A percentile compares a stretch with the other conserved stretches of the same genome.
Evolutionary conservation across 345 rosid species (phyloP).

Genomic region (Eucalyptus sp.): DNA sequence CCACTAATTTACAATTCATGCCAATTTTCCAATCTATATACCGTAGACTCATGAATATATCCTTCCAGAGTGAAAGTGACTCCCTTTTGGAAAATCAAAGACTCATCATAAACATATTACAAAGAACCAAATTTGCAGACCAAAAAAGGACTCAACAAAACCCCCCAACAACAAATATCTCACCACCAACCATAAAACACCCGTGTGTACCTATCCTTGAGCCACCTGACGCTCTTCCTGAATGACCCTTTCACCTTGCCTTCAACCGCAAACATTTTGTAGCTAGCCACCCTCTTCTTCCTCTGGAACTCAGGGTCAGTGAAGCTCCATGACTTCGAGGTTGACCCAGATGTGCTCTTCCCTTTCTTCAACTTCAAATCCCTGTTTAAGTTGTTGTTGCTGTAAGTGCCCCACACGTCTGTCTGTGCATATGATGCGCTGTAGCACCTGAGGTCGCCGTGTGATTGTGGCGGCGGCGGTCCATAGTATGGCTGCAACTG

Average conservation of each 20-base stretch:
- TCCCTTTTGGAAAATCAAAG: neutral
- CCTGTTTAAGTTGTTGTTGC: neutral
- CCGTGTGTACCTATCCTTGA: conserved; percentile 62
- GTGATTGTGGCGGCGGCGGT: conserved; percentile 12
- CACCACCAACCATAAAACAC: conserved; percentile 85
- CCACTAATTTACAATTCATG: neutral
- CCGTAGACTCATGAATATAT: neutral
- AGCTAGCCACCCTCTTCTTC: conserved; percentile 93
- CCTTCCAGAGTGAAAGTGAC: neutral
- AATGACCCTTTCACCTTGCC: conserved; percentile 87
- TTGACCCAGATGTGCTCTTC: conserved; percentile 24
- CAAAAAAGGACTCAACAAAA: neutral
- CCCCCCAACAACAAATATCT: neutral
- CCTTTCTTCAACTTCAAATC: conserved; percentile 44
- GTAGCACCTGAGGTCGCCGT: conserved; percentile 39
- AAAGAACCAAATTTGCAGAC: neutral
- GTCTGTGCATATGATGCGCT: conserved; percentile 49
- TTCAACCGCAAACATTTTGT: conserved; percentile 77
- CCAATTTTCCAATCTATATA: neutral
- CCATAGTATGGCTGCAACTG: conserved; percentile 49
- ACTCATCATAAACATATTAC: neutral
- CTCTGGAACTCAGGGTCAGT: conserved; percentile 79
- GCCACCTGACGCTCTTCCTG: conserved; percentile 85
- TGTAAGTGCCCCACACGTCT: conserved; percentile 23
- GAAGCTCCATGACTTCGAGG: conserved; percentile 45